Evolutionary conservation across 306 rosid species (phyloP).

Genomic region (Cotoneaster glaucophyllus): DNA sequence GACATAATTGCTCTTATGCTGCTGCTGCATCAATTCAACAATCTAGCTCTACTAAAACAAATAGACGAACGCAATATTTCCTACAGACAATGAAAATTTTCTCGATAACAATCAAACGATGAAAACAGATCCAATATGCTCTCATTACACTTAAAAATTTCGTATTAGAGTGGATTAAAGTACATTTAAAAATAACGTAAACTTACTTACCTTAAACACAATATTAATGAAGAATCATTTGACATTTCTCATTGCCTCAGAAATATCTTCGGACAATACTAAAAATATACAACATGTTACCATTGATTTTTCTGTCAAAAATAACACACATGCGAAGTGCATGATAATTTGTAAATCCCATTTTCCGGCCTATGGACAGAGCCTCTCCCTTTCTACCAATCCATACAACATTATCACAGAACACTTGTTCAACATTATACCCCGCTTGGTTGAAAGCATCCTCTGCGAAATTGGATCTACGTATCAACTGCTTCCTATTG

Average conservation of each 20-base stretch:
- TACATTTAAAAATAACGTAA: too few relatives aligned
- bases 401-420: not conserved
- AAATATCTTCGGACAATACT: not conserved
- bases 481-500: conserved; percentile 19
- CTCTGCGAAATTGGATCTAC: not conserved
- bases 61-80: too few relatives aligned
- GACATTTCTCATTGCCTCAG: not conserved
- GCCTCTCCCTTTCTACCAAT: not conserved
- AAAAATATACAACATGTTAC: not conserved
- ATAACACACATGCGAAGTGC: not conserved
- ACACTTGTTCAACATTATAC: not conserved
- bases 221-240: not conserved
- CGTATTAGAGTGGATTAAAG: too few relatives aligned
- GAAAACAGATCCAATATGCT: too few relatives aligned
- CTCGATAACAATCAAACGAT: too few relatives aligned
- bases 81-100: too few relatives aligned
- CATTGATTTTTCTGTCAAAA: not conserved
- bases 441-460: not conserved
- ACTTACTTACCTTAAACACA: too few relatives aligned
- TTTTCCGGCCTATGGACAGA: not conserved
- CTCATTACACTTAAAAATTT: too few relatives aligned
- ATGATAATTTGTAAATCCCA: not conserved
- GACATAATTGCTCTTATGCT: too few relatives aligned
- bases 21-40: too few relatives aligned
- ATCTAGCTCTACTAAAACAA: too few relatives aligned